A percentile compares a stretch with the other conserved stretches of the same genome.
Evolutionary conservation across 441 rosid genomes (phyloP).

Genomic region (Populus hybrid): DNA sequence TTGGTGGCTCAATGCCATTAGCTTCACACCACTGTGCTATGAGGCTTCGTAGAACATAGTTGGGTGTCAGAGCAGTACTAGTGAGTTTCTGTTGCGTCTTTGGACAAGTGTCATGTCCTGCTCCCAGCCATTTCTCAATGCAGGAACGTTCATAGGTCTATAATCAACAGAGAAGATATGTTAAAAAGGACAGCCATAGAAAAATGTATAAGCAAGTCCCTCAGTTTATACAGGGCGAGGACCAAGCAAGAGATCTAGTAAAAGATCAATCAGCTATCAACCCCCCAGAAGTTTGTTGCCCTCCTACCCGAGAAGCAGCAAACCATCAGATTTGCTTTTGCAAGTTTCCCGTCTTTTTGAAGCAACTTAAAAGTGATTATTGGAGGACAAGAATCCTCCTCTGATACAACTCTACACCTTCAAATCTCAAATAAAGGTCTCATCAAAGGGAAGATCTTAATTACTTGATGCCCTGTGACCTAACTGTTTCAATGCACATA

Average conservation of each 20-base stretch:
- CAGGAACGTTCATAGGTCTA: conserved; percentile 91
- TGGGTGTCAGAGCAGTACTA: conserved; percentile 68
- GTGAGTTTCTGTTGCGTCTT: conserved; percentile 76
- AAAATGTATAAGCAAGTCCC: conserved; percentile 10
- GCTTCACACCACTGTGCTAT: conserved; percentile 98
- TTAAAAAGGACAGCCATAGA: conserved; percentile 1
- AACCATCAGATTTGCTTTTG: background rate
- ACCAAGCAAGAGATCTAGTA: background rate
- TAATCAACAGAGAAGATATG: conserved; percentile 22
- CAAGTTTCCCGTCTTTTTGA: background rate
- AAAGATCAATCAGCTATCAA: background rate
- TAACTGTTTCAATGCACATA: background rate
- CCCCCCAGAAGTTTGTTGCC: conserved; percentile 1
- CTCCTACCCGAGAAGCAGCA: background rate
- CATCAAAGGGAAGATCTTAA: background rate
- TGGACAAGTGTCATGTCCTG: conserved; percentile 83
- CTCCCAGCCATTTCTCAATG: conserved; percentile 92
- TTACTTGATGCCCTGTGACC: background rate
- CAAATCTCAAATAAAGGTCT: background rate
- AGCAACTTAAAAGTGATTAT: background rate
- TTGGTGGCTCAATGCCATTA: conserved; percentile 84
- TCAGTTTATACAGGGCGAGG: background rate
- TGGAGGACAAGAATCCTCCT: background rate
- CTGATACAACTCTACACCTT: background rate
- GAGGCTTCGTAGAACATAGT: conserved; percentile 85